phyloP scores from a whole-genome alignment of 1,284 basidiomycete genomes.

The Rugosomyces carneus region DNA sequence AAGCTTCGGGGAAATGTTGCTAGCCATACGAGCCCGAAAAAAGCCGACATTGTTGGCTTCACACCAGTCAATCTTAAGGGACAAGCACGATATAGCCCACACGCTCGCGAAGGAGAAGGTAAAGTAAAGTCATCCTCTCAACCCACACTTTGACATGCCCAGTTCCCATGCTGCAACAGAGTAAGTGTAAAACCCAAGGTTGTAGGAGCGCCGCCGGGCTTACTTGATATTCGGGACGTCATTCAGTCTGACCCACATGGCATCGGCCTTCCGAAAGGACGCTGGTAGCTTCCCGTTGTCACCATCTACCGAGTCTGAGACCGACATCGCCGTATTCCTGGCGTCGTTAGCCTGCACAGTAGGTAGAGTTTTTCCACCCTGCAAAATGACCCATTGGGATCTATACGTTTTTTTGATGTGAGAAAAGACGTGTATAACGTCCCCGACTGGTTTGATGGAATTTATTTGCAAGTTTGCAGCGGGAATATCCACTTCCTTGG shows the following conservation, averaged over 20 bases:
- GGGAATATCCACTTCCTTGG: not conserved
- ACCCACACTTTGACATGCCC: no score
- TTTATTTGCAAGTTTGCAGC: conserved; percentile 29
- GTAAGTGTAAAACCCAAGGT: no score
- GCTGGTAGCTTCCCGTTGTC: conserved; percentile 14
- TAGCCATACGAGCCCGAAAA: no score
- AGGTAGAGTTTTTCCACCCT: conserved; percentile 43
- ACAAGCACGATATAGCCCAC: no score
- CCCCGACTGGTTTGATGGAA: conserved; percentile 47
- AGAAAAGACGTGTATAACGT: conserved; percentile 81
- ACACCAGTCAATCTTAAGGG: no score
- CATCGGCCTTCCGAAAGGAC: conserved; percentile 12
- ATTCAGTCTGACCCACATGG: conserved; percentile 47
- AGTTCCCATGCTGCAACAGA: no score
- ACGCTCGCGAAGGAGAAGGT: no score
- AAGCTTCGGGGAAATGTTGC: no score
- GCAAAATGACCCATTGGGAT: conserved; percentile 63
- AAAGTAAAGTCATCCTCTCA: no score
- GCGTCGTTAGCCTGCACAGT: conserved; percentile 12
- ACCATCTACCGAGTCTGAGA: conserved; percentile 10
- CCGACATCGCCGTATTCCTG: not conserved
- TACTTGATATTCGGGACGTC: conserved; percentile 62
- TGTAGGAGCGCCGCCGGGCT: conserved; percentile 23
- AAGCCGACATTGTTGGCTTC: no score
- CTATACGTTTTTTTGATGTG: conserved; percentile 91